Evolutionary conservation across 305 asterid genomes (phyloP).

Genomic region (Fraxinus velutina): DNA sequence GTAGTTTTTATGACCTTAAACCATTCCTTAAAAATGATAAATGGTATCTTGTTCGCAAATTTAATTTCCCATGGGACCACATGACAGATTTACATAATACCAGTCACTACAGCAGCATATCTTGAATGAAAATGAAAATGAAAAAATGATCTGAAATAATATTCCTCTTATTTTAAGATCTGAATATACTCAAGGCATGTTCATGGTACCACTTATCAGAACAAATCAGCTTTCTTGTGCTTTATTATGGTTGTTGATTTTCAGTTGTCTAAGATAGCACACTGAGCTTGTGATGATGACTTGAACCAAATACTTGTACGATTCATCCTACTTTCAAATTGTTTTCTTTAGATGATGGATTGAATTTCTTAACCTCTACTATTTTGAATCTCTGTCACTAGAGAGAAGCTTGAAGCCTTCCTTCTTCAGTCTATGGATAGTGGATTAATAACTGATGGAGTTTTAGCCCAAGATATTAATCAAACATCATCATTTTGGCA

Average conservation of each 20-base stretch:
- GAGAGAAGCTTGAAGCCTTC: conserved; percentile 95
- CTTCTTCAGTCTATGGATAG: conserved; percentile 72
- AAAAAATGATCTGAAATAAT: neutral
- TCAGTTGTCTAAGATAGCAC: neutral
- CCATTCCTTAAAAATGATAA: neutral
- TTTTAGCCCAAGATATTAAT: conserved; percentile 89
- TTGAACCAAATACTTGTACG: neutral
- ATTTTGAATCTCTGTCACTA: conserved; percentile 27
- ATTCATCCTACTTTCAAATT: conserved; percentile 8
- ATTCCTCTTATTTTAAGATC: neutral
- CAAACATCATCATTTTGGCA: conserved; percentile 95
- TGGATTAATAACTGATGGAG: conserved; percentile 88
- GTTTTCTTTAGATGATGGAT: conserved; percentile 7
- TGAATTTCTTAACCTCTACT: conserved; percentile 16
- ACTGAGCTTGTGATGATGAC: neutral
- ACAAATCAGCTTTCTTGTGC: neutral
- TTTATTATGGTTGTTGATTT: neutral
- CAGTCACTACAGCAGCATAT: neutral
- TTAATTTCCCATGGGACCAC: conserved; percentile 4
- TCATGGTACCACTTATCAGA: neutral
- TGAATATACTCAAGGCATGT: neutral
- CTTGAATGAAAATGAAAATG: neutral
- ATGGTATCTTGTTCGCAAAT: neutral
- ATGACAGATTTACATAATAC: neutral
- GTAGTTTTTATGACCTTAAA: conserved; percentile 5